Evolutionary conservation across 495 filamentous ascomycete genomes (phyloP).

Genomic region (Gamarada debralockiae): DNA sequence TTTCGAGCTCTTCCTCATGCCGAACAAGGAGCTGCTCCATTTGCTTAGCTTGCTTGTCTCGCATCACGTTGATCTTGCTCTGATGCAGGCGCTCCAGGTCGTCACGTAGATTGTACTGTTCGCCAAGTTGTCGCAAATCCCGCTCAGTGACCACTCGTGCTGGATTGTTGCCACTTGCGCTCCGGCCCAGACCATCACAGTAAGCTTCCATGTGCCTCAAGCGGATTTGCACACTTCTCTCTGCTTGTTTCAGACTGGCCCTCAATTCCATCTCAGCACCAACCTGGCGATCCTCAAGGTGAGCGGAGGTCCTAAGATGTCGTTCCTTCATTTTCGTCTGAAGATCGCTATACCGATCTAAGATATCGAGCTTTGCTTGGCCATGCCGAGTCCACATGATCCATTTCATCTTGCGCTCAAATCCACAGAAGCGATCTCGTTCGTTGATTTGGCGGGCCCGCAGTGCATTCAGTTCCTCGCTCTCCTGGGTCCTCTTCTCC

Average conservation of each 20-base stretch:
- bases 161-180: conserved; percentile 31
- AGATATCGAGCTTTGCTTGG: conserved; percentile 30
- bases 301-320: conserved; percentile 46
- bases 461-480: conserved; percentile 47
- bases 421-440: conserved; percentile 53
- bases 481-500: conserved; percentile 32
- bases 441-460: conserved; percentile 52
- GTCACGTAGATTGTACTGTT: conserved; percentile 66
- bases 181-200: conserved; percentile 54
- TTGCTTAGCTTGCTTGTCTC: conserved; percentile 69
- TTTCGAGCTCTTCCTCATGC: conserved; percentile 60
- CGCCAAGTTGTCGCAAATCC: conserved; percentile 59
- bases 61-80: conserved; percentile 72
- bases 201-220: conserved; percentile 80
- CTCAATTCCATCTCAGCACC: conserved; percentile 63
- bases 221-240: conserved; percentile 60
- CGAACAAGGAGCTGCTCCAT: conserved; percentile 61
- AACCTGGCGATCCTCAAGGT: conserved; percentile 72
- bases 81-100: conserved; percentile 68
- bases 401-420: conserved; percentile 48
- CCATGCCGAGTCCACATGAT: conserved; percentile 49
- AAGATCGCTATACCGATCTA: conserved; percentile 37
- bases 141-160: conserved; percentile 51
- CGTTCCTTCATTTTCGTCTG: conserved; percentile 44
- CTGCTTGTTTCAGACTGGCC: conserved; percentile 42